Evolutionary conservation across 495 filamentous ascomycete genomes (phyloP), one percentile per base, ranked within the genome.

Genomic region (Barbatosphaeria neglecta): DNA sequence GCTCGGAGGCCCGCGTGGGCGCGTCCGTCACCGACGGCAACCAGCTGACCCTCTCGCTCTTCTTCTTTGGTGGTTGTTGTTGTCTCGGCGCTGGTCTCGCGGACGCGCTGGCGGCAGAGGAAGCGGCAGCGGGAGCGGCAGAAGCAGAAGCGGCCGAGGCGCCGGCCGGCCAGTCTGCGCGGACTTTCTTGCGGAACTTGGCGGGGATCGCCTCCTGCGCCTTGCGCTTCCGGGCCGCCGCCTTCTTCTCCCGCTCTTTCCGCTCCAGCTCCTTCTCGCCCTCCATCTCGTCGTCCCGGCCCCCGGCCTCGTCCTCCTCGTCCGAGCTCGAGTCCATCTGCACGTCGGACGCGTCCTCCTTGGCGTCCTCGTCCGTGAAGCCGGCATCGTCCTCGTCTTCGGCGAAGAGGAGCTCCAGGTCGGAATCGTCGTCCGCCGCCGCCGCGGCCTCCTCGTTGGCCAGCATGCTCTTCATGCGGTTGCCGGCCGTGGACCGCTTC

Each of bases 11-110:
- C 50, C 92, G 80, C 23, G 77, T 83, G 3, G 89, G 87, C 49
- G 81, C 78, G 55, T 95, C 88, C 46, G 85, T 84, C 8, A 71
- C 61, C 1, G 83, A 81, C 6, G 86, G 89, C 23, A 96, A 72
- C 87, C 89, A 95, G 48, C 87, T 94, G 33, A 81, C 72, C 37
- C 89, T 79, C 65, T 96, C 92, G 3, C 86, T 88, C 65, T 95
- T 96, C 72, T 95, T 98, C 70, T 87, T 90, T 3, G 82, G 83
- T 63, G 22, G 66, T 59, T 7, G 67, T 56, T 18, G 55, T 49
- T 46, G 38, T 0, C 41, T 43, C 25, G 63, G 59, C 20, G 72
- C 57, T 17, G 74, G 63, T 27, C 68, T 65, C 27, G 68, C 64
- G 19, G 74, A 76, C 3, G 79, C 66, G 28, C 65, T 57, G 25